Base-by-base conservation (phyloP, 2,329 filamentous ascomycete genomes). In the Chrysoporthe puriensis region DNA sequence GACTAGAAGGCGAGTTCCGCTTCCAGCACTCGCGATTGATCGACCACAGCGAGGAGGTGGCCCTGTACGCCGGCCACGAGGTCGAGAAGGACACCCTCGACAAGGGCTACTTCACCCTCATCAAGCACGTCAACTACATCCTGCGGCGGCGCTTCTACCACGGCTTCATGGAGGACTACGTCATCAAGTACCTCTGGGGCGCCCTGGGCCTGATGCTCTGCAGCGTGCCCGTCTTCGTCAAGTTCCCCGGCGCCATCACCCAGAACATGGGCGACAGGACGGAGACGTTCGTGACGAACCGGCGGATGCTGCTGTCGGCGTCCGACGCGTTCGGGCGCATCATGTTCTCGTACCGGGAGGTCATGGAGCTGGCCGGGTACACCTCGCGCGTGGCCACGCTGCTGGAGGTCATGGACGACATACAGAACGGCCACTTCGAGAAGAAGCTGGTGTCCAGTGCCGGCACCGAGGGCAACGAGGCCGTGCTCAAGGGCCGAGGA, bases 121-220 rank as follows among this genome's bases (percentile, higher is more conserved):
- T 99, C 82, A 98, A 97, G 81, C 96, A 99, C 80, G 95, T 99
- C 76, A 99, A 99, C 79, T 90, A 97, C 75, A 97, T 98, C 72
- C 81, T 99, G 70, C 87, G 94, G 50, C 86, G 93, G 70, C 88
- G 96, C 61, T 92, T 99, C 78, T 98, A 98, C 78, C 95, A 99
- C 77, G 95, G 94, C n/a, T 91, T 99, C 75, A 97, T 98, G 95
- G 96, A 99, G 78, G 96, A 99, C 78, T 99, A 97, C 79, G 93
- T 98, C 67, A 97, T 99, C 80, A 99, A 99, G 79, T 99, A 99
- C 78, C 96, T 98, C 80, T 99, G 96, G 96, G 96, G 96, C 52
- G 95, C 96, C 2, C 79, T 99, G 56, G 96, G 96, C 1, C 85
- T 99, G 71, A 79, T 97, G 71, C 88, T 99, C 11, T 99, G 96